Evolutionary conservation across 108 stramenopile species (phyloP).

Genomic region (Craspedostauros australis): DNA sequence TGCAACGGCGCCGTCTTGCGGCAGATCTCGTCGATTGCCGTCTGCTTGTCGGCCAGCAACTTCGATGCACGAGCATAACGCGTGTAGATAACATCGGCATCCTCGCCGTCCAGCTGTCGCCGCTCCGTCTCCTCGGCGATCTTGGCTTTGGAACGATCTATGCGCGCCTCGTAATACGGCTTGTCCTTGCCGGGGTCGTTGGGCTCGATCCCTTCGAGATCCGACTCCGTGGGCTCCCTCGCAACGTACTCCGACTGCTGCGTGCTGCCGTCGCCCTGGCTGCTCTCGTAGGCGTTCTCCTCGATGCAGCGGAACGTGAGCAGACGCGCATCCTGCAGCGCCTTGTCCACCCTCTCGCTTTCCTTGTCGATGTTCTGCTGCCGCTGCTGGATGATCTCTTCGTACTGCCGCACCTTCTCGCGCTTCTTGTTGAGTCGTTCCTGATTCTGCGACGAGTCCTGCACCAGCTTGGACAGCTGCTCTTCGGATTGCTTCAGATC

Average conservation of each 20-base stretch:
- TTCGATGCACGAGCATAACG: slow-evolving; percentile 61
- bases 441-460: slow-evolving; percentile 36
- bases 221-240: slow-evolving; percentile 53
- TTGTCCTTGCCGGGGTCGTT: slow-evolving; percentile 24
- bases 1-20: slow-evolving; percentile 20
- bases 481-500: slow-evolving; percentile 55
- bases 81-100: slow-evolving; percentile 53
- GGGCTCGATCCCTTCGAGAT: slow-evolving; percentile 58
- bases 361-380: slow-evolving; percentile 14
- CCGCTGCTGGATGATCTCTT: slow-evolving; percentile 26
- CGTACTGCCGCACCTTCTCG: slow-evolving; percentile 48
- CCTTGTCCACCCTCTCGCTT: slow-evolving; percentile 4
- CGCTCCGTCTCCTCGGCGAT: slow-evolving; percentile 58
- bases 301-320: slow-evolving; percentile 3
- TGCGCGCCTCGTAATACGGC: slow-evolving; percentile 43
- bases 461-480: slow-evolving; percentile 42
- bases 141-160: slow-evolving; percentile 29
- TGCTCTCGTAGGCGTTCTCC: slow-evolving; percentile 8
- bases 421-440: slow-evolving; percentile 41
- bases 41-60: slow-evolving; percentile 43
- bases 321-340: slow-evolving; percentile 9
- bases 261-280: neutral
- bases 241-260: slow-evolving; percentile 6
- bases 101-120: slow-evolving; percentile 43
- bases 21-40: slow-evolving; percentile 45